Conservation (phyloP, 2,329 filamentous ascomycete genomes). For the Ceratocystis ficicola region DNA sequence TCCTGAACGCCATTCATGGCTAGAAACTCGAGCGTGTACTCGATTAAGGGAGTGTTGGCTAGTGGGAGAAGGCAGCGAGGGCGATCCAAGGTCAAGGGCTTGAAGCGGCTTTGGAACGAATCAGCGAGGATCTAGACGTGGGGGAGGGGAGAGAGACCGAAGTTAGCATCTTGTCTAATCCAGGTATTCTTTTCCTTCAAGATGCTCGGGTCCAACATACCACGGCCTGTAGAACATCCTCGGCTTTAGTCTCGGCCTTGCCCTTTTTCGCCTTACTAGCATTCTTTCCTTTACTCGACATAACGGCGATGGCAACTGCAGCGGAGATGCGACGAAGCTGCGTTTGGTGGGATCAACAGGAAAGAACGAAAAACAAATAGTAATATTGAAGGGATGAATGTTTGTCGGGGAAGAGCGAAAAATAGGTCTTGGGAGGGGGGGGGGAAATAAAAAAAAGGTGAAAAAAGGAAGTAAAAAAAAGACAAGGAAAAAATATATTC, state of each 20-base stretch:
- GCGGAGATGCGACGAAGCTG: not conserved
- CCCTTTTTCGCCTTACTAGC: conserved; percentile 43
- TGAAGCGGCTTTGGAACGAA: conserved; percentile 85
- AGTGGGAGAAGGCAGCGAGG: conserved; percentile 90
- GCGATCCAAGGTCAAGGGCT: conserved; percentile 75
- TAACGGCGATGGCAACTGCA: not conserved
- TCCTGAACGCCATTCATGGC: conserved; percentile 92
- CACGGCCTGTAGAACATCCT: conserved; percentile 47
- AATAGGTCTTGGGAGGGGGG: not conserved
- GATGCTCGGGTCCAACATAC: conserved; percentile 31
- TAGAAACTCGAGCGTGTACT: conserved; percentile 94
- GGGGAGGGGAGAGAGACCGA: not conserved
- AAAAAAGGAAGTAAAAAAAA: not conserved
- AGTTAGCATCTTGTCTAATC: conserved; percentile 4
- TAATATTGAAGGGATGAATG: not conserved
- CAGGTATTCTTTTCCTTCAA: not conserved
- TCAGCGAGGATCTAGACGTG: conserved; percentile 71
- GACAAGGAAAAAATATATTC: not conserved
- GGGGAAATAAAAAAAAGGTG: not conserved
- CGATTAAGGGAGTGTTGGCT: conserved; percentile 87
- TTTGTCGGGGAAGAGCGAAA: not conserved
- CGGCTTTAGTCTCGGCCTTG: conserved; percentile 42
- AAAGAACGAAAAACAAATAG: not conserved
- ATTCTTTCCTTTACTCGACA: conserved; percentile 23
- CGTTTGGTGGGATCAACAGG: not conserved